These are phyloP conservation scores for Aspergillus carbonarius DNA, from an alignment of 2,329 filamentous ascomycete genomes.

Conservation along the genomic window DNA sequence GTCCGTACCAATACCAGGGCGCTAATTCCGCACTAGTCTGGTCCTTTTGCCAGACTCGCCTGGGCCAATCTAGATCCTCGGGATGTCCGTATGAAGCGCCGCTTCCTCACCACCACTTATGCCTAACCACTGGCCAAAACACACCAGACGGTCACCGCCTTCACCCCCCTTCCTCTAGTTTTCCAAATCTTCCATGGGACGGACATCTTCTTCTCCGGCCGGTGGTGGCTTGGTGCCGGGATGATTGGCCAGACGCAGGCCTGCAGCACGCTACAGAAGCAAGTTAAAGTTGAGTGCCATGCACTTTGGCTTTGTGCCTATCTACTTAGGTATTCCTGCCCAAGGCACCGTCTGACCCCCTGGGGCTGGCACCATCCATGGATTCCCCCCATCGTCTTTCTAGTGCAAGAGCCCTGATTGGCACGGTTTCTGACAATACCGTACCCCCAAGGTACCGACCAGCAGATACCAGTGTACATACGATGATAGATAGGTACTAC, in stretches of 20 bases:
- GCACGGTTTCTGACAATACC: background rate
- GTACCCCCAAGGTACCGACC: background rate
- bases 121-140: background rate
- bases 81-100: background rate
- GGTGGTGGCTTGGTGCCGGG: background rate
- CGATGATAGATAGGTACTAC: no score
- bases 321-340: background rate
- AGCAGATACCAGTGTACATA: no score
- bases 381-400: background rate
- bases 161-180: background rate
- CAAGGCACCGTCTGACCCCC: background rate
- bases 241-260: background rate
- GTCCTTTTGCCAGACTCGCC: background rate
- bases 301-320: background rate
- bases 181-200: background rate
- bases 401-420: background rate
- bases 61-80: conserved; percentile 9
- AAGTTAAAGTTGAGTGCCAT: background rate
- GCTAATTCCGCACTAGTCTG: background rate
- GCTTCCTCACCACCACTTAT: background rate
- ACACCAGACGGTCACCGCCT: background rate
- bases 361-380: background rate
- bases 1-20: background rate
- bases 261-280: background rate
- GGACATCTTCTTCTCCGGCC: background rate